These are phyloP conservation scores for Phytophthora cryptogea DNA, from an alignment of 352 stramenopile genomes.

Conservation along the genomic window DNA sequence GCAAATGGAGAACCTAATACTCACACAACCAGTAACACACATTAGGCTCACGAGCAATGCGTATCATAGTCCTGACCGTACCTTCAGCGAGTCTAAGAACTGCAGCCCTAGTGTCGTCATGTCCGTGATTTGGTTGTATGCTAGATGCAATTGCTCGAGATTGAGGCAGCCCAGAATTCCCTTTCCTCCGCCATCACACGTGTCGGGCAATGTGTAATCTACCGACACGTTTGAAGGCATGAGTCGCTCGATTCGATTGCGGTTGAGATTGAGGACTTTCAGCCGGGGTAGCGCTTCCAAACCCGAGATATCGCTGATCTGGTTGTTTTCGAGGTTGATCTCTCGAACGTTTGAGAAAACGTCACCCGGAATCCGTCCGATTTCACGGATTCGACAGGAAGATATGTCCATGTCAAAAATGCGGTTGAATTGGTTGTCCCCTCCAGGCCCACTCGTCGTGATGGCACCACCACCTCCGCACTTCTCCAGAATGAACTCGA, in stretches of 20 bases:
- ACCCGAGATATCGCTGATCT: slow-evolving; percentile 73
- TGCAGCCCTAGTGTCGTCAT: slow-evolving; percentile 73
- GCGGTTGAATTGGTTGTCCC: slow-evolving; percentile 49
- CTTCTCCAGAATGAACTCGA: slow-evolving; percentile 87
- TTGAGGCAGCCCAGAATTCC: slow-evolving; percentile 65
- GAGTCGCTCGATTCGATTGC: slow-evolving; percentile 75
- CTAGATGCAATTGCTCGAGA: slow-evolving; percentile 74
- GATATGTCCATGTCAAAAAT: slow-evolving; percentile 79
- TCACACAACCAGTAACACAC: not conserved
- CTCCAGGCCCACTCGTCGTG: slow-evolving; percentile 6
- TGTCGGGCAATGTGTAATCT: slow-evolving; percentile 34
- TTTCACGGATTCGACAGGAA: slow-evolving; percentile 73
- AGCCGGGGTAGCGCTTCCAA: slow-evolving; percentile 69
- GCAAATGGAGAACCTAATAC: slow-evolving; percentile 65
- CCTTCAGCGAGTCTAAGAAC: slow-evolving; percentile 69
- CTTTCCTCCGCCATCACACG: slow-evolving; percentile 36
- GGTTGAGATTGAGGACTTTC: slow-evolving; percentile 70
- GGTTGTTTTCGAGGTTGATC: slow-evolving; percentile 88
- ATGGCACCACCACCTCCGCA: slow-evolving; percentile 36
- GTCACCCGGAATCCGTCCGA: slow-evolving; percentile 56
- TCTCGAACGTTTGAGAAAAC: slow-evolving; percentile 68
- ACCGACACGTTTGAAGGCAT: slow-evolving; percentile 20
- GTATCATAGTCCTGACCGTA: slow-evolving; percentile 14
- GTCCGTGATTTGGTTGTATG: slow-evolving; percentile 82
- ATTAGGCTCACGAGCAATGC: not conserved